These are phyloP conservation scores for Linnemannia schmuckeri DNA, from an alignment of 192 early-diverging fungal species.

Conservation along the genomic window DNA sequence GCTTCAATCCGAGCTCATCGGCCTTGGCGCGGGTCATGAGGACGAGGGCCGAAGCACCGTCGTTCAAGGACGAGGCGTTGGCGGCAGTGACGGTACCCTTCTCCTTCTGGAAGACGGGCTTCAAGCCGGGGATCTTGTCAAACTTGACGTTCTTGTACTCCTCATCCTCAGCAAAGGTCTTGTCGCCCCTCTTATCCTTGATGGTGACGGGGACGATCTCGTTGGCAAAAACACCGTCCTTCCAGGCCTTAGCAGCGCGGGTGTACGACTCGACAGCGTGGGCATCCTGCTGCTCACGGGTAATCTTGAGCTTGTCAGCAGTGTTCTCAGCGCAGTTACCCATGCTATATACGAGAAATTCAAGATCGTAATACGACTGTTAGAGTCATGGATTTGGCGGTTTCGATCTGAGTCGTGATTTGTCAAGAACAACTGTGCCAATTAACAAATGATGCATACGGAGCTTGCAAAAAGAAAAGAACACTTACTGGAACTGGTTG, in stretches of 20 bases:
- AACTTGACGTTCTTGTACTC: conserved; percentile 95
- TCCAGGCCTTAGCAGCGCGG: conserved; percentile 91
- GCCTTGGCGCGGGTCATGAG: conserved; percentile 85
- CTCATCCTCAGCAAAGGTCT: conserved; percentile 86
- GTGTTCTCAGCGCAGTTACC: conserved; percentile 89
- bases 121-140: conserved; percentile 86
- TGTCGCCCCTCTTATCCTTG: conserved; percentile 87
- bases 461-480: not conserved
- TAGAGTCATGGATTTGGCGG: not conserved
- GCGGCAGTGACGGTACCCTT: conserved; percentile 92
- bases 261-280: conserved; percentile 89
- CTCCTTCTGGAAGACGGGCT: conserved; percentile 88
- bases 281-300: conserved; percentile 91
- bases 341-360: conserved; percentile 42
- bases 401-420: not conserved
- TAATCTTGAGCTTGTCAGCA: conserved; percentile 86
- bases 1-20: conserved; percentile 81
- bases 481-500: conserved; percentile 84
- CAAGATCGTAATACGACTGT: not conserved
- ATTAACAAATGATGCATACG: not conserved
- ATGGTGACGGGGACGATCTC: conserved; percentile 91
- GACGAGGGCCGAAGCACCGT: conserved; percentile 94
- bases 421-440: not conserved
- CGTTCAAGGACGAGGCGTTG: conserved; percentile 95
- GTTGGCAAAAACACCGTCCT: conserved; percentile 80